Conservation (phyloP, 225 moss, liverwort and hornwort species). For the Polytrichum commune region DNA sequence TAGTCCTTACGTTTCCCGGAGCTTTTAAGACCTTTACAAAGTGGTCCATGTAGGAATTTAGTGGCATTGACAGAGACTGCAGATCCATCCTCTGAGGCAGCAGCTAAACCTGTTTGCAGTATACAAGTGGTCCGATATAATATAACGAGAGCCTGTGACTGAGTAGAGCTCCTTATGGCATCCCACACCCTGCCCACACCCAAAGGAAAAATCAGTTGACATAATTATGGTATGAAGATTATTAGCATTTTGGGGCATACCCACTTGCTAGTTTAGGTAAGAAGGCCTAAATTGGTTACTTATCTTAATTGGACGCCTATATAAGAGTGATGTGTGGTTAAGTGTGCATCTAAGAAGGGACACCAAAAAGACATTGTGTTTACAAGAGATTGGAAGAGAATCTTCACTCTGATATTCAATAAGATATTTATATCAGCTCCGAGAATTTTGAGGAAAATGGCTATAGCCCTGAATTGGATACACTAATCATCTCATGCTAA, state of each 20-base stretch:
- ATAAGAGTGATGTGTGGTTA: too few relatives aligned
- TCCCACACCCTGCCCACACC: conserved; percentile 75
- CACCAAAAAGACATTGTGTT: too few relatives aligned
- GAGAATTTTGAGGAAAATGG: too few relatives aligned
- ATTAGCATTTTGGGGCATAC: too few relatives aligned
- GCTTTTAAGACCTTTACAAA: conserved; percentile 43
- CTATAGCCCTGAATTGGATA: too few relatives aligned
- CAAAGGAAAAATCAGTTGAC: neutral
- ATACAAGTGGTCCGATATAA: conserved; percentile 58
- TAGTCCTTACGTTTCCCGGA: conserved; percentile 65
- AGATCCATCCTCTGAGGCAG: conserved; percentile 38
- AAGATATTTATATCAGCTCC: too few relatives aligned
- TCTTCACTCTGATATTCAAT: too few relatives aligned
- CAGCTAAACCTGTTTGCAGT: conserved; percentile 71
- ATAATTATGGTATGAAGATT: neutral
- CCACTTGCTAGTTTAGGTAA: neutral
- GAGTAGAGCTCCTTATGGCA: conserved; percentile 55
- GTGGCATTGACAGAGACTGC: conserved; percentile 44
- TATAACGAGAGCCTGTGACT: conserved; percentile 61
- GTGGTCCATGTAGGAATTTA: conserved; percentile 47
- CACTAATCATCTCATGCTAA: too few relatives aligned
- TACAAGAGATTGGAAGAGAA: too few relatives aligned
- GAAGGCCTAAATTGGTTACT: too few relatives aligned
- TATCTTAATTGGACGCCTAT: too few relatives aligned
- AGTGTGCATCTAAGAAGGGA: too few relatives aligned